A percentile compares a stretch with the other conserved stretches of the same genome.
phyloP scores from a whole-genome alignment of 2,329 filamentous ascomycete genomes.

The Cladosporium velox region DNA sequence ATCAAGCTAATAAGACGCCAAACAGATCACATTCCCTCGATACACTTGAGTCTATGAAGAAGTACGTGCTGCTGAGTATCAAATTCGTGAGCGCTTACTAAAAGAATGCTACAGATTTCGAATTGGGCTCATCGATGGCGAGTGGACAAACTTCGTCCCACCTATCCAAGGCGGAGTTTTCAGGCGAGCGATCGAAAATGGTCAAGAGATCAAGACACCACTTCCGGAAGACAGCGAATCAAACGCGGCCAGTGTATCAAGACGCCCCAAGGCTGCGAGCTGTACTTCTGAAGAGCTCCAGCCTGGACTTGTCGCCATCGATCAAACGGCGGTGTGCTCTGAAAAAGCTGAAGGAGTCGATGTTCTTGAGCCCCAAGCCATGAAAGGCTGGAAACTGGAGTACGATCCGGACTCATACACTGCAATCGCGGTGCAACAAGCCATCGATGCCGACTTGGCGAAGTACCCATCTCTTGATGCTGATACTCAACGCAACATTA shows the following conservation, averaged over 20 bases:
- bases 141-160: constrained; percentile 61
- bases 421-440: constrained; percentile 39
- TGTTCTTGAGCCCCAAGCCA: not conserved
- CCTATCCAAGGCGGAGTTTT: constrained; percentile 53
- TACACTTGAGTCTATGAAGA: not conserved
- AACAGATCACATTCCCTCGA: not conserved
- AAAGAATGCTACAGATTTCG: constrained; percentile 52
- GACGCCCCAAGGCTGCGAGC: not conserved
- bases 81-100: not conserved
- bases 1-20: not conserved
- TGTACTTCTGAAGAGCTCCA: not conserved
- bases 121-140: constrained; percentile 58
- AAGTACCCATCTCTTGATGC: constrained; percentile 57
- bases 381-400: not conserved
- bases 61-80: not conserved
- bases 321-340: constrained; percentile 2
- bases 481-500: constrained; percentile 57
- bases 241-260: not conserved
- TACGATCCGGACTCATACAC: constrained; percentile 36
- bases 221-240: not conserved
- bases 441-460: constrained; percentile 42
- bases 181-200: constrained; percentile 38
- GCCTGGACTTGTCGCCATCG: not conserved
- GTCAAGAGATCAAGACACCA: constrained; percentile 10
- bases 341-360: not conserved